Conservation (phyloP, 352 stramenopile species). For the Phytophthora melonis region DNA sequence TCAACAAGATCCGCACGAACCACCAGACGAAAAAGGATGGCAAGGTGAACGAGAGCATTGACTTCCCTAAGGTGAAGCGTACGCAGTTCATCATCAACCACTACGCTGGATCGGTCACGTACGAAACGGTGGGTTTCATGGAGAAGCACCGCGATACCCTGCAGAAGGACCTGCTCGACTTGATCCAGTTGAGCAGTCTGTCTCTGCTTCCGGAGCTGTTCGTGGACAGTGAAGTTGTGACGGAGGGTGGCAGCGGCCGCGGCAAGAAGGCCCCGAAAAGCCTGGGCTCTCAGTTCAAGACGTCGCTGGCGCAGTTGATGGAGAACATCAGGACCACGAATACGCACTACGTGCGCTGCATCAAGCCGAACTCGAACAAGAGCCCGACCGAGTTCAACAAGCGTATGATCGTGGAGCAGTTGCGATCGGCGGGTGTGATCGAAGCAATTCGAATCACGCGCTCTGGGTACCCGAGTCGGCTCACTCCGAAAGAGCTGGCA, state of each 20-base stretch:
- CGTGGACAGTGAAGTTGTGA: slow-evolving; percentile 58
- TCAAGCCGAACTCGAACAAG: slow-evolving; percentile 92
- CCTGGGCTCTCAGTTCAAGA: slow-evolving; percentile 88
- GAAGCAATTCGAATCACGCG: slow-evolving; percentile 94
- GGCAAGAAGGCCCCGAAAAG: slow-evolving; percentile 77
- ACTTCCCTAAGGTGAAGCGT: slow-evolving; percentile 90
- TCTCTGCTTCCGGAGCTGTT: slow-evolving; percentile 80
- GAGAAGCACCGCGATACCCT: slow-evolving; percentile 97
- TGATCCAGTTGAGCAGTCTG: slow-evolving; percentile 83
- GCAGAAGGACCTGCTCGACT: slow-evolving; percentile 94
- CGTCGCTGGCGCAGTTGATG: slow-evolving; percentile 84
- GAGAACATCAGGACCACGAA: slow-evolving; percentile 89
- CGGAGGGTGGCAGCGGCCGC: slow-evolving; percentile 48
- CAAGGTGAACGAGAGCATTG: slow-evolving; percentile 78
- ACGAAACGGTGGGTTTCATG: slow-evolving; percentile 95
- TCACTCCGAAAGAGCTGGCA: slow-evolving; percentile 86
- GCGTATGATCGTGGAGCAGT: slow-evolving; percentile 91
- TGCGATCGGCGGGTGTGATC: slow-evolving; percentile 92
- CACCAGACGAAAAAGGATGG: slow-evolving; percentile 76
- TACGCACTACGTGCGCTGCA: slow-evolving; percentile 90
- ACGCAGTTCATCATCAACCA: slow-evolving; percentile 96
- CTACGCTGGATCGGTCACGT: slow-evolving; percentile 95
- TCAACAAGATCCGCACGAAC: slow-evolving; percentile 90
- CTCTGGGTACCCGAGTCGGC: slow-evolving; percentile 92
- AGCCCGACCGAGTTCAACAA: slow-evolving; percentile 90